Evolutionary conservation across 1,139 yeast species (phyloP), one percentile per base, ranked within the genome.

Genomic region (Saccharomyces pastorianus): DNA sequence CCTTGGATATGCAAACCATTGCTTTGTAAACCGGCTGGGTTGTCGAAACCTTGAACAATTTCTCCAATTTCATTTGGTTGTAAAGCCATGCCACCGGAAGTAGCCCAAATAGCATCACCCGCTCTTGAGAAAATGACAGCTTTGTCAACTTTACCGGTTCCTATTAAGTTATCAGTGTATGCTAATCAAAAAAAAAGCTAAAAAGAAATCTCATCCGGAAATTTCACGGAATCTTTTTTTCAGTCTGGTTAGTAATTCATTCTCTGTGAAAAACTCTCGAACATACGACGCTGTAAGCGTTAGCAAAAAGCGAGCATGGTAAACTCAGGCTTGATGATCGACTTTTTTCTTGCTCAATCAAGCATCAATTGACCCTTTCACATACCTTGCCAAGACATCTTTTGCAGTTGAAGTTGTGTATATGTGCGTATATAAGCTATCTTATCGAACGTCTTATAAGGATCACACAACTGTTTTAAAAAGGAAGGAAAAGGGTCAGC

Each of bases 91-190:
- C 82, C 82, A 56, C 88, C 79, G 26, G 95, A 78, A 65, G 85
- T 82, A 27, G 99, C 98, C 99, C 99, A 93, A 56, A 84, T 81
- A 38, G 96, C 81, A 71, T 91, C 96, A 48, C 99, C 99, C 11
- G 95, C 96, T 63, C 87, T 84, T 14, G 97, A 91, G 75, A 87
- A 90, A 64, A 93, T 83, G 51, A 95, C 95, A 41, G 98, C 96
- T 72, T 84, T 83, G 75, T 91, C 97, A 64, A 93, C 78, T 72
- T 88, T 88, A 61, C 89, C 89, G 55, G 96, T 85, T 55, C 84
- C 86, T 64, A 86, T 76, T 64, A 93, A 82, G 74, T 90, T 90
- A 71, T 93, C 98, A 58, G 97, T 90, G 79, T 93, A 93, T 58
- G 96, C 97, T 72, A 46, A 6, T 44, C 47, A 32, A 32, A 44